These are phyloP conservation scores for Sclerotiophoma versabilis DNA, from an alignment of 2,329 filamentous ascomycete genomes.

Conservation along the genomic window DNA sequence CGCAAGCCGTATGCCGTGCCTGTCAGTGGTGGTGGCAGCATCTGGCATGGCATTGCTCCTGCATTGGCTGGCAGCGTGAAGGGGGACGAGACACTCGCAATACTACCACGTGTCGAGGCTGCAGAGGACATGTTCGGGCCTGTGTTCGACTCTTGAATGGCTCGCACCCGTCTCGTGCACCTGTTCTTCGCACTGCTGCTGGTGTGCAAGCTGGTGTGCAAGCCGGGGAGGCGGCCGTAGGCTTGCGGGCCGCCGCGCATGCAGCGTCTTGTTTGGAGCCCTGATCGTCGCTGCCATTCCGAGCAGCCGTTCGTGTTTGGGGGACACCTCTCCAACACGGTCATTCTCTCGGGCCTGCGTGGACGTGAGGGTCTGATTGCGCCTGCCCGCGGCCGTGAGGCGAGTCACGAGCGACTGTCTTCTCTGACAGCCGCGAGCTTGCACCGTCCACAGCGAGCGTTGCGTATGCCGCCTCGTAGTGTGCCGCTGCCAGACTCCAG, in stretches of 20 bases:
- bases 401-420: background rate
- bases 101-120: slow-evolving; percentile 22
- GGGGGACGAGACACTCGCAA: slow-evolving; percentile 4
- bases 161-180: background rate
- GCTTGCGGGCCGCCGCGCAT: slow-evolving; percentile 17
- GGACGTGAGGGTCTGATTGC: slow-evolving; percentile 1
- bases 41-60: slow-evolving; percentile 6
- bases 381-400: slow-evolving; percentile 3
- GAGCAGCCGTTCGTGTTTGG: background rate
- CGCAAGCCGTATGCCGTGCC: slow-evolving; percentile 8
- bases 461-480: slow-evolving; percentile 2
- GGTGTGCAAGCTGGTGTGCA: slow-evolving; percentile 4
- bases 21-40: background rate
- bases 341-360: slow-evolving; percentile 1
- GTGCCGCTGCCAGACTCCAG: background rate
- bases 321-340: background rate
- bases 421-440: background rate
- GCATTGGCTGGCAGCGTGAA: slow-evolving; percentile 12
- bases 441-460: background rate
- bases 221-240: slow-evolving; percentile 8
- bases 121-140: slow-evolving; percentile 6
- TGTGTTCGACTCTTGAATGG: background rate
- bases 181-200: background rate
- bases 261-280: slow-evolving; percentile 10
- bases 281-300: slow-evolving; percentile 8